These are phyloP conservation scores for Penicillium sp. DNA, from an alignment of 2,329 filamentous ascomycete genomes.

Conservation along the genomic window DNA sequence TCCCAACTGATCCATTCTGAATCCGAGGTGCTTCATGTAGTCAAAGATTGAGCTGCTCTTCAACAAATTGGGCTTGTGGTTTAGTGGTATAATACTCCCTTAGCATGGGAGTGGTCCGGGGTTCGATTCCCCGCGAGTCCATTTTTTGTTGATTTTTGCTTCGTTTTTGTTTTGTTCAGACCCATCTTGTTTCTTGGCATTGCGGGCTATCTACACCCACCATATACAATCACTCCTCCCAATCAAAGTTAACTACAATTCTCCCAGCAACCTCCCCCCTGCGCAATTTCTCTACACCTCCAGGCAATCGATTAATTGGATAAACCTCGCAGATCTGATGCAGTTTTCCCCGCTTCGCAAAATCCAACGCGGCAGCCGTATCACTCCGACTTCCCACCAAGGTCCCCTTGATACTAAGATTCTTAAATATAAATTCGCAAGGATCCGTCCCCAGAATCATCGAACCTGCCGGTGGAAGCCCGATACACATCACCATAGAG, in stretches of 20 bases:
- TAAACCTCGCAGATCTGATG: slow-evolving; percentile 56
- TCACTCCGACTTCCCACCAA: slow-evolving; percentile 37
- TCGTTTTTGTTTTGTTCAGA: not conserved
- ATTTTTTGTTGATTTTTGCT: slow-evolving; percentile 23
- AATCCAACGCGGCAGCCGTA: slow-evolving; percentile 43
- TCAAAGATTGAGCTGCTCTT: not conserved
- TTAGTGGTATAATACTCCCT: slow-evolving; percentile 54
- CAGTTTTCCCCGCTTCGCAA: slow-evolving; percentile 55
- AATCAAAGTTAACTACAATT: slow-evolving; percentile 59
- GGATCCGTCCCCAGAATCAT: slow-evolving; percentile 31
- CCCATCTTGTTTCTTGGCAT: not conserved
- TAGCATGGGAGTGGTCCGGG: slow-evolving; percentile 53
- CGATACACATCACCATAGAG: slow-evolving; percentile 58
- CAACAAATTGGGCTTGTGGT: slow-evolving; percentile 39
- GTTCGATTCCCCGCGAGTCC: slow-evolving; percentile 55
- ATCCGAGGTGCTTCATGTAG: not conserved
- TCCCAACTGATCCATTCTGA: not conserved
- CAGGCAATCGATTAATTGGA: slow-evolving; percentile 51
- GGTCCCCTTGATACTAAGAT: slow-evolving; percentile 33
- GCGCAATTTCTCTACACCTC: slow-evolving; percentile 56
- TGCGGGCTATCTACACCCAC: too few relatives aligned
- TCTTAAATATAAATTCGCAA: slow-evolving; percentile 30
- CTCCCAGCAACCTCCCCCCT: slow-evolving; percentile 57
- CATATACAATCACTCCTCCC: too few relatives aligned
- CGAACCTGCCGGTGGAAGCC: slow-evolving; percentile 33